Evolutionary conservation across 2,329 filamentous ascomycete species (phyloP), one percentile per base, ranked within the genome.

Genomic region (Beauveria pseudobassiana): DNA sequence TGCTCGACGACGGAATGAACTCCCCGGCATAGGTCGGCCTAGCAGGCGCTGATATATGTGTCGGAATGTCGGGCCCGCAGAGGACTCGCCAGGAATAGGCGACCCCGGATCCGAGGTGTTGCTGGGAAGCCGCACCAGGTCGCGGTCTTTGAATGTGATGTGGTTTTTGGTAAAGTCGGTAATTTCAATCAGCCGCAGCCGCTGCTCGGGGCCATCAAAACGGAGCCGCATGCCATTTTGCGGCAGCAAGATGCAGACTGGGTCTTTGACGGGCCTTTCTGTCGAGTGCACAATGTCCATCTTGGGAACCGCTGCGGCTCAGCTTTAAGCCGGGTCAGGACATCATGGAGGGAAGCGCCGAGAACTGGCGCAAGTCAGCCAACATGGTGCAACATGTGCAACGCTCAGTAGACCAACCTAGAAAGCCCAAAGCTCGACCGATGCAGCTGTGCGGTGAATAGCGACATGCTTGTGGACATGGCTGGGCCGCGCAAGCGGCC

Each of bases 41-140:
- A 99, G 87, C n/a, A 97, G 80, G 59, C 90, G 87, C 69, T 96
- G 91, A 73, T 98, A 99, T 66, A 99, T 88, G 73, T 96, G 91
- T 63, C 88, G 84, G 73, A 96, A 96, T 18, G 84, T 88, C 5
- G 92, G 93, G 0, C 91, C 91, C 1, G 66, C 63, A 2, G 73
- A 66, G 0, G 72, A 70, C 53, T 73, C 73, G 7, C 72, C 73
- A 0, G 70, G 69, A 3, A 67, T 62, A 2, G 74, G 71, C 7
- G 74, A 73, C 18, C 65, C 66, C 3, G 54, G 63, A 69, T 69
- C 67, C 50, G 70, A 70, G 10, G 75, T 69, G 45, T 72, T 72
- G 63, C 74, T 77, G 50, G 77, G 70, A 1, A 83, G 83, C 70
- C 91, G 93, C 59, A 92, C 82, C 18, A 97, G 83, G 65, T 96